phyloP scores from a whole-genome alignment of 2,329 filamentous ascomycete species.

The Sclerotinia minor region DNA sequence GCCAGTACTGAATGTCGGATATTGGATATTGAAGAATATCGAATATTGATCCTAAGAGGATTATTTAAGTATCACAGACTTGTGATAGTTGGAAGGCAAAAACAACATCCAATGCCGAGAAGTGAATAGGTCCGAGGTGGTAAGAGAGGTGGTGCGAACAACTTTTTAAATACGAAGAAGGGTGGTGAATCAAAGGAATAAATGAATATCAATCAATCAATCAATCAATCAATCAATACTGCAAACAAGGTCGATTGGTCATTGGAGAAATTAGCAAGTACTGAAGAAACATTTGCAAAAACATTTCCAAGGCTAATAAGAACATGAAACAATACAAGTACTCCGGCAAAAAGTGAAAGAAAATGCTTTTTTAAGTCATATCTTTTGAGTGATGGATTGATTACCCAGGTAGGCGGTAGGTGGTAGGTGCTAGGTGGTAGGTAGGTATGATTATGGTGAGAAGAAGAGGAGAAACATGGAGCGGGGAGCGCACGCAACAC shows the following conservation, averaged over 20 bases:
- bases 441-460: not conserved
- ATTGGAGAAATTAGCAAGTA: not conserved
- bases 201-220: not conserved
- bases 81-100: not conserved
- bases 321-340: not conserved
- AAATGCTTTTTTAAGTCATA: not conserved
- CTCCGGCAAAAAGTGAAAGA: not conserved
- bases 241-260: slow-evolving; percentile 6
- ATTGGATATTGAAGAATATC: not conserved
- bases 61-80: not conserved
- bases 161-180: not conserved
- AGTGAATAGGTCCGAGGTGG: not conserved
- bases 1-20: not conserved
- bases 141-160: not conserved
- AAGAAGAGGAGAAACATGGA: not conserved
- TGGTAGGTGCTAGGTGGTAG: too few species aligned
- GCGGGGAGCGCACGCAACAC: not conserved
- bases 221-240: not conserved
- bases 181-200: not conserved
- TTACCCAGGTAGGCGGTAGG: too few species aligned
- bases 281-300: slow-evolving; percentile 14
- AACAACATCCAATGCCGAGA: not conserved
- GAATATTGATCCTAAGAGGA: not conserved
- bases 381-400: not conserved
- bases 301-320: slow-evolving; percentile 1